These are phyloP conservation scores for Salix viminalis DNA, from an alignment of 345 rosid genomes.

Conservation along the genomic window DNA sequence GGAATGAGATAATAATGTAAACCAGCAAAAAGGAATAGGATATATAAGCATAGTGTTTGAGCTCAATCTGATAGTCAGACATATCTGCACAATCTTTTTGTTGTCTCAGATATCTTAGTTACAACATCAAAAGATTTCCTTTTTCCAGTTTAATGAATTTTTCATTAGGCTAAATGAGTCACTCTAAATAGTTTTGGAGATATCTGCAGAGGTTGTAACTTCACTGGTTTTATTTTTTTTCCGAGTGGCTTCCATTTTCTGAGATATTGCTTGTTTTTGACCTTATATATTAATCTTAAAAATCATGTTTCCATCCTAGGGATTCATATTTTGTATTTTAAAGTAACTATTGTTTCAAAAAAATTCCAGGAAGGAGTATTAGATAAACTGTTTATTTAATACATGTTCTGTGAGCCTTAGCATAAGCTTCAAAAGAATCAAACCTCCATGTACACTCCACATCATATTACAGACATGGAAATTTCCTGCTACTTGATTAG, in stretches of 20 bases:
- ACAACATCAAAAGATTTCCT: background rate
- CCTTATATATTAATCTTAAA: background rate
- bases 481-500: background rate
- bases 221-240: background rate
- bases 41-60: background rate
- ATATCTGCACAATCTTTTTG: background rate
- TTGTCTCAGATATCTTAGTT: background rate
- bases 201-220: background rate
- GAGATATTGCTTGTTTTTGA: background rate
- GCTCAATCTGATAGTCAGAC: background rate
- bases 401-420: background rate
- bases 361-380: background rate
- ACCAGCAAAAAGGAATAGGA: background rate
- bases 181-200: background rate
- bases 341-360: background rate
- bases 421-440: background rate
- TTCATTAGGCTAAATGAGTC: background rate
- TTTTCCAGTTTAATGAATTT: background rate
- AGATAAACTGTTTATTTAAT: background rate
- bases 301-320: background rate
- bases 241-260: background rate
- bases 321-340: background rate
- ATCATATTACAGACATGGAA: background rate
- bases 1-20: background rate
- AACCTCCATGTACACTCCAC: background rate